Evolutionary conservation across 2,329 filamentous ascomycete genomes (phyloP).

Genomic region (Xylaria sp.): DNA sequence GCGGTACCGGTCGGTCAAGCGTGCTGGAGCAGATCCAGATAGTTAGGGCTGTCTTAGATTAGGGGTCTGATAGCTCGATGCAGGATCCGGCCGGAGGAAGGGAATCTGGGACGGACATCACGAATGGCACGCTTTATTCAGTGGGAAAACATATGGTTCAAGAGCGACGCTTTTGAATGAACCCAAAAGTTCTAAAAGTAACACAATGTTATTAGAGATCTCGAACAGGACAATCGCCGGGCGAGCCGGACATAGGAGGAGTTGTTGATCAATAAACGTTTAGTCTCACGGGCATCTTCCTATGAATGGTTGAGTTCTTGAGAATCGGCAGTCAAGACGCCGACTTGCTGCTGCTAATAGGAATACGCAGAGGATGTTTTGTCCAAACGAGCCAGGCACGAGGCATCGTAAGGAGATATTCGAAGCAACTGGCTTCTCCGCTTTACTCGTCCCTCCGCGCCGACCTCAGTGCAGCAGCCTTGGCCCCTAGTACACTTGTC

Average conservation of each 20-base stretch:
- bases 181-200: conserved; percentile 20
- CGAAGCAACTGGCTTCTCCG: no score
- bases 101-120: conserved; percentile 45
- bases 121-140: conserved; percentile 44
- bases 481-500: no score
- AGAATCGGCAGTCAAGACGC: no score
- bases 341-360: no score
- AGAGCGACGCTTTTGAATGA: conserved; percentile 30
- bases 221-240: conserved; percentile 22
- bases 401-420: no score
- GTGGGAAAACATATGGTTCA: conserved; percentile 41
- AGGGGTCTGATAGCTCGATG: conserved; percentile 32
- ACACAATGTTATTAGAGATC: conserved; percentile 23
- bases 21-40: conserved; percentile 68
- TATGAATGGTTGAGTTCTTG: conserved; percentile 8
- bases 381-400: no score
- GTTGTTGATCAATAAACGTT: conserved; percentile 21
- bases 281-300: conserved; percentile 25
- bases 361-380: no score
- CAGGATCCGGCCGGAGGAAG: conserved; percentile 39
- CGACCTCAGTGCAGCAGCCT: no score
- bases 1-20: conserved; percentile 73
- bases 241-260: conserved; percentile 26
- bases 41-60: conserved; percentile 25
- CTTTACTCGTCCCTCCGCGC: no score